Evolutionary conservation across 805 yeast species (phyloP), one percentile per base, ranked within the genome.

Genomic region (Yarrowia bubula): DNA sequence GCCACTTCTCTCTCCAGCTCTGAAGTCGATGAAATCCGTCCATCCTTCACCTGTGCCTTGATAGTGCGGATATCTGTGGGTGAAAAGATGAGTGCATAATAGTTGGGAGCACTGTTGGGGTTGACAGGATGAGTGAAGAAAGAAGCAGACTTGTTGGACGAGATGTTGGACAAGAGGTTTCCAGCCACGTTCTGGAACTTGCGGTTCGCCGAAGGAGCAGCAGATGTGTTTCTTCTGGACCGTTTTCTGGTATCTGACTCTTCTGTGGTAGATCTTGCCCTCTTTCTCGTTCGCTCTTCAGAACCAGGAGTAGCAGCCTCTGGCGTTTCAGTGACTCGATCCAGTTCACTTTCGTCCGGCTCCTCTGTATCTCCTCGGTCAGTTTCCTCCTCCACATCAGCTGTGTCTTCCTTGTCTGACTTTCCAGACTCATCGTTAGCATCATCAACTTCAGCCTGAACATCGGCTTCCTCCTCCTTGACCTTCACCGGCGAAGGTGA

Each of bases 31-130:
- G 81, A 78, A 46, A 89, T 81, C 64, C 81, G 79, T 0, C 86
- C 86, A 60, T 84, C 84, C 67, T 85, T 85, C 33, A 89, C 80
- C 69, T 79, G 80, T 50, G 80, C 79, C 67, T 82, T 79, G 44
- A 90, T 83, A 6, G 85, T 83, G 70, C 88, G 86, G 68, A 89
- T 74, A 73, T 90, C 93, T 28, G 83, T 83, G 0, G 96, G 95
- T 32, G 80, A 77, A 67, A 82, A 79, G 13, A 89, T 83, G 38
- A 88, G 76, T 18, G 82, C 78, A 70, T 84, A 81, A 72, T 90
- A 90, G 57, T 86, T 83, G 1, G 89, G 90, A 7, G 92, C 93
- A 63, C 84, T 89, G 65, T 82, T 77, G 65, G 80, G 81, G 68
- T 81, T 83, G 14, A 90, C 95, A 0, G 95, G 90, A 63, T 82